Conservation (phyloP, 179 eudicot species). For the Beta macrorhiza region DNA sequence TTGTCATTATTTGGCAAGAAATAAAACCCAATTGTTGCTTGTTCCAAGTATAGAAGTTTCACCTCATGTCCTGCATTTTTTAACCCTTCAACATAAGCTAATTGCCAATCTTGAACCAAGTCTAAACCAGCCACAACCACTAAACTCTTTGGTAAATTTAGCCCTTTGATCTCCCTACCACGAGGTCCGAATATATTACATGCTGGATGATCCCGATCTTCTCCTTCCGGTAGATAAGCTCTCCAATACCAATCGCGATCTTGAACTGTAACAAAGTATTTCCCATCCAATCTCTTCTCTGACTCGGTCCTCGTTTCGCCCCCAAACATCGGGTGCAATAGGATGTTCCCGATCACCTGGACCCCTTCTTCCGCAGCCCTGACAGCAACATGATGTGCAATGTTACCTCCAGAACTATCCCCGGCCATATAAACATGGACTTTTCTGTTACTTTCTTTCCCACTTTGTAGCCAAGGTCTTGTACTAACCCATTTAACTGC, state of each 20-base stretch:
- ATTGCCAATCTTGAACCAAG: constrained; percentile 93
- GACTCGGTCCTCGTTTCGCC: constrained; percentile 74
- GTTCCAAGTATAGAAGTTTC: constrained; percentile 51
- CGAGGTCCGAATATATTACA: constrained; percentile 87
- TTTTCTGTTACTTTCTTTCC: constrained; percentile 35
- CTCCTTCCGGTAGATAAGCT: constrained; percentile 82
- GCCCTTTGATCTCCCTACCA: constrained; percentile 37
- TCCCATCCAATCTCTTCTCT: constrained; percentile 70
- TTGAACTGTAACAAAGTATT: constrained; percentile 69
- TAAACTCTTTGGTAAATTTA: constrained; percentile 61
- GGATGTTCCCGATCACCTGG: constrained; percentile 69
- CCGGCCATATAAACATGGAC: constrained; percentile 75
- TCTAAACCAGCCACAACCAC: constrained; percentile 85
- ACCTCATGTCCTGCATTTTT: constrained; percentile 58
- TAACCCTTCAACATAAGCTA: constrained; percentile 76
- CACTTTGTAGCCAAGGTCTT: constrained; percentile 62
- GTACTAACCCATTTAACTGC: constrained; percentile 83
- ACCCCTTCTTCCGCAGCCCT: constrained; percentile 66
- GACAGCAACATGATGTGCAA: constrained; percentile 88
- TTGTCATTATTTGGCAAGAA: constrained; percentile 50
- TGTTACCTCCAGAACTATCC: constrained; percentile 95
- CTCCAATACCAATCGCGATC: constrained; percentile 99
- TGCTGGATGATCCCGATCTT: constrained; percentile 89
- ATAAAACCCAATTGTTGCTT: constrained; percentile 87
- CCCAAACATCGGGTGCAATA: constrained; percentile 82